These are phyloP conservation scores for Noccaea caerulescens DNA, from an alignment of 345 rosid genomes.

Conservation along the genomic window DNA sequence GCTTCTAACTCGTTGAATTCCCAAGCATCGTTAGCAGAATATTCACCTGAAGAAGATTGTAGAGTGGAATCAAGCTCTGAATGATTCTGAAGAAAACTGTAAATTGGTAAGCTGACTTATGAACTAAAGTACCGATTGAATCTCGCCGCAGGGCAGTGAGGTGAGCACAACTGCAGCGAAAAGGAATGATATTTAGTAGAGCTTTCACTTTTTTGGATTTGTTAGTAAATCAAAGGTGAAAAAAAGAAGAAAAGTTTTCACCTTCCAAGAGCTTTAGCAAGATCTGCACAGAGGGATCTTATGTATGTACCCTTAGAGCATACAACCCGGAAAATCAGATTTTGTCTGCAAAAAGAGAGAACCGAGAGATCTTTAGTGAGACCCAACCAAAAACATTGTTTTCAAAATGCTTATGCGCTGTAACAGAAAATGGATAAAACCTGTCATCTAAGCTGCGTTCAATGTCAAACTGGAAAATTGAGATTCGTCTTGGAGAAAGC, in stretches of 20 bases:
- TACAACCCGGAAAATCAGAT: constrained; percentile 77
- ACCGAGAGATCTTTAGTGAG: constrained; percentile 14
- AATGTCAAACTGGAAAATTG: constrained; percentile 78
- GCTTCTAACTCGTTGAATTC: constrained; percentile 86
- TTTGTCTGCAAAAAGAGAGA: constrained; percentile 65
- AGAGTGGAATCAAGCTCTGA: constrained; percentile 4
- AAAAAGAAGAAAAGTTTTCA: not conserved
- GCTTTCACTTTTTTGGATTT: constrained; percentile 3
- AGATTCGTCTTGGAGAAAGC: constrained; percentile 86
- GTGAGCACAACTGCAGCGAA: constrained; percentile 85
- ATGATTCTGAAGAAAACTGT: not conserved
- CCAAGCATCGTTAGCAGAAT: constrained; percentile 84
- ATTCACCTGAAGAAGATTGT: constrained; percentile 58
- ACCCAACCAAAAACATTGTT: not conserved
- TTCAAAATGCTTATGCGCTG: constrained; percentile 1
- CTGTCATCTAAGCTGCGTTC: constrained; percentile 95
- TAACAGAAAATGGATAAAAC: constrained; percentile 31
- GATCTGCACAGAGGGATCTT: constrained; percentile 92
- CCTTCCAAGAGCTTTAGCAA: constrained; percentile 94
- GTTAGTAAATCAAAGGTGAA: constrained; percentile 1
- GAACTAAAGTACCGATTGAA: constrained; percentile 68
- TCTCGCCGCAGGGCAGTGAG: constrained; percentile 93
- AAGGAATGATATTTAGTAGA: constrained; percentile 11
- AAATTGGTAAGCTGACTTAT: constrained; percentile 12
- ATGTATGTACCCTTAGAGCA: constrained; percentile 96